Evolutionary conservation across 2,329 filamentous ascomycete genomes (phyloP).

Genomic region (Tolypocladium inflatum): DNA sequence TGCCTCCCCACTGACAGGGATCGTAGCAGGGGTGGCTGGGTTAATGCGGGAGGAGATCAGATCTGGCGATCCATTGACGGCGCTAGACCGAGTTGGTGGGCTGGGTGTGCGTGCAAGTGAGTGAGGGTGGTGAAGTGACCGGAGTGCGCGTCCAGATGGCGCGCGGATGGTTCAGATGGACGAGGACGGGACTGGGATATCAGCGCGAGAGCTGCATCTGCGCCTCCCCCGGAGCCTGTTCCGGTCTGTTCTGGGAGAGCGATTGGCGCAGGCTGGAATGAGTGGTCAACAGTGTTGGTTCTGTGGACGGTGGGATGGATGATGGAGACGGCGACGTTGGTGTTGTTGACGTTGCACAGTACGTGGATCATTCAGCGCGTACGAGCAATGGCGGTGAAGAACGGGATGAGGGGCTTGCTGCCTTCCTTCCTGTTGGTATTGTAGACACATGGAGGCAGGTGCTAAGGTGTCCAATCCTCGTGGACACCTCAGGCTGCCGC

Average conservation of each 20-base stretch:
- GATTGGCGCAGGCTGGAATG: not conserved
- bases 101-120: not conserved
- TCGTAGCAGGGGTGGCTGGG: not conserved
- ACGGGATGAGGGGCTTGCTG: not conserved
- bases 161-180: not conserved
- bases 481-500: not conserved
- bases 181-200: not conserved
- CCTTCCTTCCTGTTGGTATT: not conserved
- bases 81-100: conserved; percentile 1
- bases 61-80: conserved; percentile 7
- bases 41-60: conserved; percentile 6
- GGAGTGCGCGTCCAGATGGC: not conserved
- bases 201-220: not conserved
- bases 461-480: not conserved
- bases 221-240: not conserved
- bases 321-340: not conserved
- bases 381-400: not conserved
- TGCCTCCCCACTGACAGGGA: conserved; percentile 1
- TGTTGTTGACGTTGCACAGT: not conserved
- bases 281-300: not conserved
- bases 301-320: not conserved
- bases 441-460: not conserved
- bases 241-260: not conserved
- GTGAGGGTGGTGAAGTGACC: not conserved
- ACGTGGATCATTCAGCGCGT: not conserved